Conservation (phyloP, 1,139 yeast genomes). For the Kluyveromyces marxianus region DNA sequence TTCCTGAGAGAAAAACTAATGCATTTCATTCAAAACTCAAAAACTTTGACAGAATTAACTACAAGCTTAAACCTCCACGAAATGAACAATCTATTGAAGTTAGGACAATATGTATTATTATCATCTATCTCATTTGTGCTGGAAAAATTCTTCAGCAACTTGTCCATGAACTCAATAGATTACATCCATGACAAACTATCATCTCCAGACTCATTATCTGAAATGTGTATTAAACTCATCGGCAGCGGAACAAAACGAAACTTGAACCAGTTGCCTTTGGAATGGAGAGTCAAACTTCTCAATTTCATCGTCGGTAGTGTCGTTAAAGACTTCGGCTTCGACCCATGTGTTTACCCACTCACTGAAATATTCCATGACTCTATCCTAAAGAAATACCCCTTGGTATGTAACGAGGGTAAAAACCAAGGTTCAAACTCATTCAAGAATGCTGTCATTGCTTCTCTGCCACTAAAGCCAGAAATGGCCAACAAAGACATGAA, state of each 20-base stretch:
- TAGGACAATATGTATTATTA: constrained; percentile 51
- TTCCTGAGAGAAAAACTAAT: constrained; percentile 32
- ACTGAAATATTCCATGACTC: constrained; percentile 61
- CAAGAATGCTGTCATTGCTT: constrained; percentile 19
- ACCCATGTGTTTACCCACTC: constrained; percentile 50
- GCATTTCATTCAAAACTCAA: constrained; percentile 51
- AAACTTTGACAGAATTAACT: constrained; percentile 53
- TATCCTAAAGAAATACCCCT: constrained; percentile 58
- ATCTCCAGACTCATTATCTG: constrained; percentile 17
- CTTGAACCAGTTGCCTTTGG: constrained; percentile 14
- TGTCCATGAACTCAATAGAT: constrained; percentile 42
- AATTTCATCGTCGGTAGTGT: constrained; percentile 61
- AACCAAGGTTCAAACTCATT: constrained; percentile 13
- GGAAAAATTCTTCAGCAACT: constrained; percentile 46
- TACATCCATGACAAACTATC: constrained; percentile 49
- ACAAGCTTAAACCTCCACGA: constrained; percentile 27
- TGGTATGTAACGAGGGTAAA: constrained; percentile 33
- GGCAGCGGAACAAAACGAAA: constrained; percentile 21
- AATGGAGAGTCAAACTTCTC: constrained; percentile 30
- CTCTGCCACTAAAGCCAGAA: constrained; percentile 29
- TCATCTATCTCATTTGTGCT: constrained; percentile 54
- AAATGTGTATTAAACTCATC: constrained; percentile 18
- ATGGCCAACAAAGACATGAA: constrained; percentile 28
- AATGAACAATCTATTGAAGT: constrained; percentile 38
- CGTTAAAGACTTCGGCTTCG: constrained; percentile 75